A percentile compares a stretch with the other conserved stretches of the same genome.
phyloP scores from a whole-genome alignment of 176 grass and related monocot species.

The Phoenix roebelenii region DNA sequence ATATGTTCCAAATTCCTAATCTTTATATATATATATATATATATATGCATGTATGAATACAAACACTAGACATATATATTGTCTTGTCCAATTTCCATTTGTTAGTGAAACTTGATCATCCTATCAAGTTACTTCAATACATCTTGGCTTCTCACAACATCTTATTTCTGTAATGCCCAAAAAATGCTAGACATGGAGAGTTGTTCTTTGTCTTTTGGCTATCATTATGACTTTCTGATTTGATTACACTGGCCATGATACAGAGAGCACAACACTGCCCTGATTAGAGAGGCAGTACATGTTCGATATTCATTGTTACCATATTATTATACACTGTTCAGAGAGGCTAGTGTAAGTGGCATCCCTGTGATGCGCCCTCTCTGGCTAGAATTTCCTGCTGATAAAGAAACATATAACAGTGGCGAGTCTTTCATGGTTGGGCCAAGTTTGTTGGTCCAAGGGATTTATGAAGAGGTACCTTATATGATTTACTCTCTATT shows the following conservation, averaged over 20 bases:
- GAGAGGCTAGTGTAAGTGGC: conserved; percentile 75
- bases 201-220: too few relatives aligned
- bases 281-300: conserved; percentile 88
- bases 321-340: conserved; percentile 89
- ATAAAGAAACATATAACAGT: conserved; percentile 93
- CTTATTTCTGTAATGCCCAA: too few relatives aligned
- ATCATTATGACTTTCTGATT: neutral
- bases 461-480: conserved; percentile 70
- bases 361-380: conserved; percentile 89
- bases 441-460: conserved; percentile 60
- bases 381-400: conserved; percentile 90
- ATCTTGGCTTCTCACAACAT: too few relatives aligned
- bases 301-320: conserved; percentile 78
- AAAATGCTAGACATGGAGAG: too few relatives aligned
- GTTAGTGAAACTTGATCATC: too few relatives aligned
- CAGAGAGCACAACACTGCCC: conserved; percentile 68
- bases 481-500: too few relatives aligned
- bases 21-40: too few relatives aligned
- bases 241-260: conserved; percentile 4
- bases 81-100: too few relatives aligned
- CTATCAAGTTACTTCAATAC: too few relatives aligned
- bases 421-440: conserved; percentile 90
- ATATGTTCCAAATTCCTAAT: too few relatives aligned
- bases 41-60: too few relatives aligned
- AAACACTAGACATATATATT: too few relatives aligned